Base-by-base conservation (phyloP, 2,329 filamentous ascomycete genomes). In the Reticulascus tulasneorum region DNA sequence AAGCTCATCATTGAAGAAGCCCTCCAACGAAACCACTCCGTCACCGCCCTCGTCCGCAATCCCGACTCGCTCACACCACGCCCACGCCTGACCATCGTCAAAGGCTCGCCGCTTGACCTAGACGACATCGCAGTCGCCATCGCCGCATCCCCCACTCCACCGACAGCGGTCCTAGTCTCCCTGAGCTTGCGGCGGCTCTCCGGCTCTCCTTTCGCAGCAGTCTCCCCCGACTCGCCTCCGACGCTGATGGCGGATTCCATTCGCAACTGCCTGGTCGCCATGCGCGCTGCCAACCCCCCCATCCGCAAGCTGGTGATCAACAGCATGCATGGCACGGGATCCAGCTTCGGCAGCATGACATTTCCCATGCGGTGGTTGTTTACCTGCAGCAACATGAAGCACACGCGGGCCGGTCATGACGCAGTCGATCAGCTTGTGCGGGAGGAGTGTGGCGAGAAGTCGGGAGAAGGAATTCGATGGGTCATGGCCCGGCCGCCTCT, bases 291-390 rank as follows among this genome's bases (percentile, higher is more conserved):
- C 30, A 50, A 50, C 1, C 54, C 60, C 9, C 32, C 42, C 29
- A 18, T 12, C 18, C 37, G 27, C 7, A 73, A 70, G 33, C 46
- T 75, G 3, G 59, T 77, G 18, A 56, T 72, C 30, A 64, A 77
- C 53, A 71, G 67, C 10, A 64, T 69, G 2, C 66, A 71, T 41
- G 75, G 74, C 9, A 63, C 67, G 2, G 70, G 66, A 0, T 51
- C 59, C 20, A 75, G 71, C 5, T 68, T 58, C 50, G 18, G 38
- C 0, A 62, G 64, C 32, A 48, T 74, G 38, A 53, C 62, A 27
- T 62, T 56, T 22, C 51, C 65, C 1, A 47, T 75, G 44, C 59
- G 63, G 12, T 37, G 62, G 22, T 40, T 75, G n/a, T 66, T 78
- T 47, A 58, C 51, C 21, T 53, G 67, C 26, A 65, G 60, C 23